Evolutionary conservation across 1,139 yeast genomes (phyloP).

Genomic region (Zygoascus sp.): DNA sequence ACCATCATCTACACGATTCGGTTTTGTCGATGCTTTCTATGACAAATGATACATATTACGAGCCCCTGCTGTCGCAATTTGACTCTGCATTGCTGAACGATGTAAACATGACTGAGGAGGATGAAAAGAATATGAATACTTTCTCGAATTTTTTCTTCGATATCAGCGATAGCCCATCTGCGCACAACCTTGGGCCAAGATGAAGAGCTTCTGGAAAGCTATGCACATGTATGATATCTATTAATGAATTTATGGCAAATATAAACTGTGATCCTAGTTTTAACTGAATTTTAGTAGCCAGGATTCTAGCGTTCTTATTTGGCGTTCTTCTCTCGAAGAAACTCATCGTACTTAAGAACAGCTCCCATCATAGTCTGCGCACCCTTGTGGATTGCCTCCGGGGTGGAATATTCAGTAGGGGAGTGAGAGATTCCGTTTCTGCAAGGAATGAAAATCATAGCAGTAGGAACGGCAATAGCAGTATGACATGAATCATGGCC

Average conservation of each 20-base stretch:
- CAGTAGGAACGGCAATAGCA: conserved; percentile 54
- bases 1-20: conserved; percentile 15
- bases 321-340: conserved; percentile 19
- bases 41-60: conserved; percentile 20
- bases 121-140: not conserved
- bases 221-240: too few species aligned
- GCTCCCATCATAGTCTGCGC: conserved; percentile 55
- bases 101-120: conserved; percentile 9
- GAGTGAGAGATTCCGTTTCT: conserved; percentile 67
- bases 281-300: too few species aligned
- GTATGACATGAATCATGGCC: conserved; percentile 71
- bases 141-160: conserved; percentile 10
- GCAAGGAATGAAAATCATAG: conserved; percentile 72
- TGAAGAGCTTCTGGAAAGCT: too few species aligned
- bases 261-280: not conserved
- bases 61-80: conserved; percentile 19
- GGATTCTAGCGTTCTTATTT: too few species aligned
- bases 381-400: conserved; percentile 59
- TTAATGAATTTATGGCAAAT: not conserved
- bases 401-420: conserved; percentile 60
- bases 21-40: conserved; percentile 20
- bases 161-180: not conserved
- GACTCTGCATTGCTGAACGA: conserved; percentile 15
- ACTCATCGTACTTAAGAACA: conserved; percentile 50
- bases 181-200: too few species aligned